Evolutionary conservation across 345 rosid genomes (phyloP), one percentile per base, ranked within the genome.

Genomic region (Cochlearia excelsa): DNA sequence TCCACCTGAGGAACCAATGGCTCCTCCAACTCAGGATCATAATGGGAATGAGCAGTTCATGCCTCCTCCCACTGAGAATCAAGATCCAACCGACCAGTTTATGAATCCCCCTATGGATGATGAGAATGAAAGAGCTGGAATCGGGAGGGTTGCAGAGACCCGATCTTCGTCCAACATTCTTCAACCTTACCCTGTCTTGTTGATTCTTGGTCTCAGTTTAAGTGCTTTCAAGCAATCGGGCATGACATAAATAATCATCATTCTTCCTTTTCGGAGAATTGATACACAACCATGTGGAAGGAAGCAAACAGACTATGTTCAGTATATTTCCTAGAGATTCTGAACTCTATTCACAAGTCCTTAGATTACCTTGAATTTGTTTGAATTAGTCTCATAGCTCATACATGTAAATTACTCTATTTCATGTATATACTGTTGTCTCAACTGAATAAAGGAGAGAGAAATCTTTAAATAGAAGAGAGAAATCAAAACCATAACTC

Each of bases 101-200:
- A 59, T 59, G 7, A 47, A 59, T 65, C 71, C 67, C 26, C 71
- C 70, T 26, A 8, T 38, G 9, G 31, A 63, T 38, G 65, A 70
- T 45, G 66, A 49, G 63, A 64, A 70, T 54, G 61, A 71, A 34
- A 34, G 62, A 55, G 59, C 31, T 4, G 61, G 28, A 46, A 8
- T 42, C n/a, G 70, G 69, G 61, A 63, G 63, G 72, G 72, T 63
- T 39, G 63, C 60, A 46, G 57, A 75, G 74, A 70, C 56, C 27
- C 66, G 35, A 73, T 84, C 95, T 46, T 78, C 85, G 49, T 79
- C 90, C 5, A 66, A 38, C 63, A 54, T 60, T 16, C 61, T 70
- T 65, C 67, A 48, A 6, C 85, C 82, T 9, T 54, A 65, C 37
- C 75, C 74, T 26, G 30, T 66, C 42, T 51, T 57, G 11, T 54